These are phyloP conservation scores for Jatropha curcas DNA, from an alignment of 345 rosid species.

Conservation along the genomic window DNA sequence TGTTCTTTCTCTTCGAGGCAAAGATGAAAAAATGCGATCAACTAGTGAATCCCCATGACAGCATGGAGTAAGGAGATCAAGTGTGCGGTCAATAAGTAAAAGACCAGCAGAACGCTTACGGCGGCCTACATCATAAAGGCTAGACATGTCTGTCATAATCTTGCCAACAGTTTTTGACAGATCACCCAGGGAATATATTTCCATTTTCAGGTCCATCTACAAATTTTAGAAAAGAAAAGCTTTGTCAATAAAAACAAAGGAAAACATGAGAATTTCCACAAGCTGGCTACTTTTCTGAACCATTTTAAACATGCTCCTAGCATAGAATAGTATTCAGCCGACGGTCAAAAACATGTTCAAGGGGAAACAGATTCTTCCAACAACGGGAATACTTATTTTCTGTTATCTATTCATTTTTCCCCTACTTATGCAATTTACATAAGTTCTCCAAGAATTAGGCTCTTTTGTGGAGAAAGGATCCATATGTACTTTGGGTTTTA, in stretches of 20 bases:
- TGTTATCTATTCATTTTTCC: background rate
- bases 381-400: no score
- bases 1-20: conserved; percentile 69
- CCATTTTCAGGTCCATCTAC: conserved; percentile 98
- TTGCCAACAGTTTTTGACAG: conserved; percentile 87
- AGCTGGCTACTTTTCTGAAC: background rate
- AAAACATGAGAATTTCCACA: background rate
- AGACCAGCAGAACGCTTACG: conserved; percentile 89
- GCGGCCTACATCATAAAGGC: conserved; percentile 97
- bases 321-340: background rate
- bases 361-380: background rate
- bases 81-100: conserved; percentile 85
- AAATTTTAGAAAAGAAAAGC: conserved; percentile 28
- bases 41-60: conserved; percentile 89
- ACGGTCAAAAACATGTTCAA: background rate
- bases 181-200: conserved; percentile 91
- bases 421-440: background rate
- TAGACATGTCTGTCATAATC: conserved; percentile 94
- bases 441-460: background rate
- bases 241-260: conserved; percentile 20
- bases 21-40: conserved; percentile 77
- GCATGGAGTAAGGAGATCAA: conserved; percentile 93
- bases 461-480: background rate
- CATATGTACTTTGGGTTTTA: background rate
- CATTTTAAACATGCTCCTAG: background rate